Conservation (phyloP, 106 monocot genomes). For the Amphibolis antarctica region DNA sequence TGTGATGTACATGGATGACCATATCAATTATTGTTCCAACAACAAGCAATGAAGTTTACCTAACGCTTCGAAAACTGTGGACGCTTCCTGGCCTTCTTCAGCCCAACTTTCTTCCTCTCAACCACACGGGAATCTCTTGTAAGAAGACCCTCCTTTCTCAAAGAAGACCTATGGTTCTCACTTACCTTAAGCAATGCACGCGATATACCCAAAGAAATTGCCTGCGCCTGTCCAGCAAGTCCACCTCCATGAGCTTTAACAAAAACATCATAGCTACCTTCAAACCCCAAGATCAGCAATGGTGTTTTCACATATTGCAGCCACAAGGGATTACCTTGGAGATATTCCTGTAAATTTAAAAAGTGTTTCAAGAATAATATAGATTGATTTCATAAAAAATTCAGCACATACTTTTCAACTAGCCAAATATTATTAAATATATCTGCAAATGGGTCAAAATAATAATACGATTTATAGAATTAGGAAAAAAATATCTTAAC, state of each 20-base stretch:
- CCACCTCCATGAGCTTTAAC: conserved; percentile 92
- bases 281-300: conserved; percentile 66
- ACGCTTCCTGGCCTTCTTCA: conserved; percentile 80
- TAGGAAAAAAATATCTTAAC: too few species aligned
- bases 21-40: not conserved
- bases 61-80: conserved; percentile 97
- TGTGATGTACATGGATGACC: not conserved
- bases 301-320: conserved; percentile 70
- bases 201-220: conserved; percentile 81
- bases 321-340: conserved; percentile 85
- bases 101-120: conserved; percentile 94
- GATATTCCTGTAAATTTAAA: conserved; percentile 53
- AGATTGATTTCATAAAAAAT: too few species aligned
- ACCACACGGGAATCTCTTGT: conserved; percentile 84
- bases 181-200: conserved; percentile 86
- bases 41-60: not conserved
- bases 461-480: too few species aligned
- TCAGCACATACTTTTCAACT: too few species aligned
- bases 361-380: not conserved
- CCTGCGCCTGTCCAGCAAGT: conserved; percentile 90
- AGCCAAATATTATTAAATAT: too few species aligned
- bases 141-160: conserved; percentile 76
- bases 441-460: too few species aligned
- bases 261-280: conserved; percentile 77
- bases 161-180: conserved; percentile 52